phyloP scores from a whole-genome alignment of 2,329 filamentous ascomycete species.

The Verticillium albo-atrum region DNA sequence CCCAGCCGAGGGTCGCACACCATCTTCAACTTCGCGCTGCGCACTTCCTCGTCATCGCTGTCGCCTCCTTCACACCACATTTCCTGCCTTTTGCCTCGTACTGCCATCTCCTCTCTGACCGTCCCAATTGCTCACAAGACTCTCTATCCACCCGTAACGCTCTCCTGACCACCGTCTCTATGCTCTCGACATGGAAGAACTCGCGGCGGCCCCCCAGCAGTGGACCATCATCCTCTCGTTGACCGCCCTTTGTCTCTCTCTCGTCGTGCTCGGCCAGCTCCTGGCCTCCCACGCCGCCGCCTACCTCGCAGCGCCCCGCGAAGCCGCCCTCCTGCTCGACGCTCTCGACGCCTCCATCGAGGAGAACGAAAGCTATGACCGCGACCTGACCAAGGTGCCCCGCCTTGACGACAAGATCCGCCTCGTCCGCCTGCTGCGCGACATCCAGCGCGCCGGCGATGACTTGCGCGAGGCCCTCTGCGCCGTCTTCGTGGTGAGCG shows the following conservation, averaged over 20 bases:
- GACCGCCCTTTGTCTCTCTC: constrained; percentile 52
- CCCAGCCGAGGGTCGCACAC: background rate
- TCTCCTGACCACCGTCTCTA: background rate
- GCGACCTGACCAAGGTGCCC: constrained; percentile 52
- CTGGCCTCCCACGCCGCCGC: constrained; percentile 48
- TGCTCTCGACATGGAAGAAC: constrained; percentile 41
- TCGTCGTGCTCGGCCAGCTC: constrained; percentile 50
- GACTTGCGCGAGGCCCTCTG: constrained; percentile 58
- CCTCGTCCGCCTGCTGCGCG: constrained; percentile 51
- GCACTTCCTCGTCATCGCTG: constrained; percentile 2
- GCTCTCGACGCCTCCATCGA: constrained; percentile 57
- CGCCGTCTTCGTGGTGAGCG: constrained; percentile 35
- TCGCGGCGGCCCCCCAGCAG: constrained; percentile 37
- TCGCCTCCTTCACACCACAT: background rate
- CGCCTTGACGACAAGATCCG: constrained; percentile 60
- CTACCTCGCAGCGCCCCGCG: constrained; percentile 53
- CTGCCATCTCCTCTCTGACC: constrained; percentile 3
- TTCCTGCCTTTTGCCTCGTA: background rate
- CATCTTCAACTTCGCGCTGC: background rate
- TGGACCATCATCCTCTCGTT: constrained; percentile 55
- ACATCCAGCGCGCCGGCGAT: constrained; percentile 58
- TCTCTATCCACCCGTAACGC: background rate
- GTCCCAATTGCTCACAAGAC: background rate
- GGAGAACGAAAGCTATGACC: constrained; percentile 61
- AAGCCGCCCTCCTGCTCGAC: constrained; percentile 55